A percentile compares a stretch with the other conserved stretches of the same genome.
Conservation (phyloP, 1,284 basidiomycete species). For the Leccinum glutinopallens region DNA sequence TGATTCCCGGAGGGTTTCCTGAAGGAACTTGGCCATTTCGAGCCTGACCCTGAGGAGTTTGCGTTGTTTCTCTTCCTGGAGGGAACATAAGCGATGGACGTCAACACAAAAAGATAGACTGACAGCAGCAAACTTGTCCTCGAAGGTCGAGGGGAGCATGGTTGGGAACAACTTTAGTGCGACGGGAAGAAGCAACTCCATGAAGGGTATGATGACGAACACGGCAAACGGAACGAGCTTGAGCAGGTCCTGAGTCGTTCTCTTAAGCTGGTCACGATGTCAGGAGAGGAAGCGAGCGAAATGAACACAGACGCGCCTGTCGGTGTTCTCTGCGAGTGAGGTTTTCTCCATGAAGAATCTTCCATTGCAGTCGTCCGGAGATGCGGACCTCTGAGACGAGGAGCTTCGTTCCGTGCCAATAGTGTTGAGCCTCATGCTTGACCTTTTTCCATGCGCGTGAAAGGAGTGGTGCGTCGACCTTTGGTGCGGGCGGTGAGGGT, state of each 20-base stretch:
- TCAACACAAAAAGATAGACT: conserved; percentile 30
- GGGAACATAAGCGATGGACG: neutral
- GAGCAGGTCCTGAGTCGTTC: conserved; percentile 92
- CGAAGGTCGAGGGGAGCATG: conserved; percentile 98
- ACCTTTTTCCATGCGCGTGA: conserved; percentile 85
- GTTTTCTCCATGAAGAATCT: conserved; percentile 89
- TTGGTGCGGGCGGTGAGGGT: conserved; percentile 50
- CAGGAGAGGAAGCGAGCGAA: neutral
- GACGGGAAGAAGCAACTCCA: conserved; percentile 97
- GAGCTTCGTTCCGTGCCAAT: conserved; percentile 96
- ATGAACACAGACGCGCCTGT: conserved; percentile 56
- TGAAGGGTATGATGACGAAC: conserved; percentile 90
- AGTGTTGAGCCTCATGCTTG: conserved; percentile 95
- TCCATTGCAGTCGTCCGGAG: conserved; percentile 85
- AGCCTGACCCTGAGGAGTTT: conserved; percentile 93
- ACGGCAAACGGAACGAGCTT: conserved; percentile 94
- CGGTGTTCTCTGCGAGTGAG: conserved; percentile 92
- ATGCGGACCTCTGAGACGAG: conserved; percentile 95
- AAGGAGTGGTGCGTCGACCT: conserved; percentile 57
- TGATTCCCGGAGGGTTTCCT: conserved; percentile 95
- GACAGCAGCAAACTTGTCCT: conserved; percentile 93
- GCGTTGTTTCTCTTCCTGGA: conserved; percentile 95
- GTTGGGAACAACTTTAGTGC: conserved; percentile 98
- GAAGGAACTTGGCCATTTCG: conserved; percentile 99
- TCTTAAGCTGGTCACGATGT: conserved; percentile 63